These are phyloP conservation scores for Corynespora cassiicola DNA, from an alignment of 2,329 filamentous ascomycete genomes.

Conservation along the genomic window DNA sequence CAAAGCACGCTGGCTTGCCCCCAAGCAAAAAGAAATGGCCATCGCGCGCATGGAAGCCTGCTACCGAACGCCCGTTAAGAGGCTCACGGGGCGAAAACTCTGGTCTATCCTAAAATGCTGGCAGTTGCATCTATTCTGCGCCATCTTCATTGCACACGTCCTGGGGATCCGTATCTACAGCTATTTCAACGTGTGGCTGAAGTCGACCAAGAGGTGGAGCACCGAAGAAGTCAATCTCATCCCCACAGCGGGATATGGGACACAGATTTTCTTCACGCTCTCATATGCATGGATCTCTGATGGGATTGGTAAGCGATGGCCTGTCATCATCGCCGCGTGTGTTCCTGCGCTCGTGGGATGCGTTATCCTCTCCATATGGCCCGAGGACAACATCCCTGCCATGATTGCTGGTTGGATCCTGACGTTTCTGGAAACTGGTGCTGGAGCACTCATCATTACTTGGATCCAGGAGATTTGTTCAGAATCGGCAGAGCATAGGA, in stretches of 20 bases:
- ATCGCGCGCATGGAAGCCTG: conserved; percentile 6
- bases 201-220: conserved; percentile 7
- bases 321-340: conserved; percentile 21
- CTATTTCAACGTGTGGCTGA: conserved; percentile 17
- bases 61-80: background rate
- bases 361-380: conserved; percentile 44
- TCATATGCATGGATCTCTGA: conserved; percentile 22
- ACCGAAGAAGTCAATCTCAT: conserved; percentile 11
- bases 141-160: conserved; percentile 9
- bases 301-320: conserved; percentile 21
- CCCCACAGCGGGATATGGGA: conserved; percentile 10
- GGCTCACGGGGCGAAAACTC: conserved; percentile 1
- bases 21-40: conserved; percentile 7
- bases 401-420: conserved; percentile 49
- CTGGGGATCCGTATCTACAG: conserved; percentile 13
- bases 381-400: conserved; percentile 39
- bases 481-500: conserved; percentile 18
- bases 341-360: conserved; percentile 40
- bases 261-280: conserved; percentile 14
- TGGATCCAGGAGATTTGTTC: conserved; percentile 21
- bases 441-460: conserved; percentile 49
- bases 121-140: conserved; percentile 9
- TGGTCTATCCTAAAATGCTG: background rate
- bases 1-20: conserved; percentile 6
- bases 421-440: conserved; percentile 44